Base-by-base conservation (phyloP, 2,329 filamentous ascomycete genomes). In the Colletotrichum liaoningense region DNA sequence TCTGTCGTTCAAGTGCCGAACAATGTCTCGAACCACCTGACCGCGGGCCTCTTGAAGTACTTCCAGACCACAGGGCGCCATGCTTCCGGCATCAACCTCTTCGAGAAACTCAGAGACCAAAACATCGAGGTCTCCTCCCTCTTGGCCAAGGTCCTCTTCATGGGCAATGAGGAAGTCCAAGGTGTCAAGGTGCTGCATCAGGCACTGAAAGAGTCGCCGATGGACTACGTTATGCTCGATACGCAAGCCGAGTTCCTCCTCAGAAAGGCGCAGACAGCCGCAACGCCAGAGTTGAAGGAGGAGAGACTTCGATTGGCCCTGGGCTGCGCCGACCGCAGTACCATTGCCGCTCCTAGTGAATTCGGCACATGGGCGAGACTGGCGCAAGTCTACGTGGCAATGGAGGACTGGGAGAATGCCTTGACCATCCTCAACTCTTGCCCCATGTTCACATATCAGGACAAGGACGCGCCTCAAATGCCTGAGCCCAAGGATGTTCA, bases 391-490 rank as follows among this genome's bases (percentile, higher is more conserved):
- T 99, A 99, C 78, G 94, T 98, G 68, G 91, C 93, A 63, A 91
- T 97, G 84, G 97, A 99, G 81, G 94, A 97, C 80, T 99, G 97
- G 95, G 97, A 98, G 80, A 91, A 98, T 77, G 97, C 97, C 0
- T 89, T 99, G 28, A 92, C 97, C 5, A 98, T 97, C 4, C 88
- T 99, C 65, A 99, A 99, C 84, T 99, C 97, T 22, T 99, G 97
- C 82, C 97, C 97, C 9, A 99, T 99, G 97, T 99, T 99, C 83
- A 99, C 97, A 7, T 98, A 99, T 83, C 97, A 98, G 83, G 97
- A 99, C 84, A 98, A 98, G 83, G 97, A 99, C 81, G 93, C 95
- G 6, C 97, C 97, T 4, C 86, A 97, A 73, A 96, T 98, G 93
- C 97, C 97, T 1, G 95, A 98, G 79, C 95, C 97, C 0, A 93